Percentiles rank a stretch among this genome's conserved stretches.
Conservation (phyloP, 2,329 filamentous ascomycete species). For the Bisporella sp. region DNA sequence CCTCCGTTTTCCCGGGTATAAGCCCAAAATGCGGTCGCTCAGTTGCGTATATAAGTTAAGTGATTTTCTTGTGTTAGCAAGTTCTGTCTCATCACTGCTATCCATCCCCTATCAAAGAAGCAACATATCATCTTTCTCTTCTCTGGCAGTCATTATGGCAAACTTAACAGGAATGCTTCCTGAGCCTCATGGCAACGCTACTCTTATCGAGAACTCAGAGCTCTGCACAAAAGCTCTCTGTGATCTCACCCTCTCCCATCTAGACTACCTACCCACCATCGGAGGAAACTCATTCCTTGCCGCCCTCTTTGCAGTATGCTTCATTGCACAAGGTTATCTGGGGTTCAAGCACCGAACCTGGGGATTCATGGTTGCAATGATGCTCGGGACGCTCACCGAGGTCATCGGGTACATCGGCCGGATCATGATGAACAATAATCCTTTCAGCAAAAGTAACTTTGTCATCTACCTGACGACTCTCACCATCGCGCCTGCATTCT, state of each 20-base stretch:
- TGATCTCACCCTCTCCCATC: slow-evolving; percentile 46
- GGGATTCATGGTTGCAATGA: slow-evolving; percentile 44
- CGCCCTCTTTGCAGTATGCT: slow-evolving; percentile 39
- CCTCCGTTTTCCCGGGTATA: background rate
- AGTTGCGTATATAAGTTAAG: no score
- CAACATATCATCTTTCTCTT: no score
- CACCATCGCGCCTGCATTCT: slow-evolving; percentile 35
- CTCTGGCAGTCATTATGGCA: no score
- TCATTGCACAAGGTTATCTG: slow-evolving; percentile 37
- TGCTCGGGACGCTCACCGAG: slow-evolving; percentile 33
- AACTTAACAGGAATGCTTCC: no score
- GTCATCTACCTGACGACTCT: slow-evolving; percentile 53
- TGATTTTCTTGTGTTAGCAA: no score
- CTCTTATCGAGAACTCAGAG: slow-evolving; percentile 13
- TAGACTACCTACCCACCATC: slow-evolving; percentile 50
- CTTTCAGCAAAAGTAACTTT: slow-evolving; percentile 48
- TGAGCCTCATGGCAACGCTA: slow-evolving; percentile 15
- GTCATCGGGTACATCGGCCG: slow-evolving; percentile 45
- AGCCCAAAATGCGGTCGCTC: no score
- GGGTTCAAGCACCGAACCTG: slow-evolving; percentile 47
- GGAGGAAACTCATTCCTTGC: slow-evolving; percentile 49
- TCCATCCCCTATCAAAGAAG: no score
- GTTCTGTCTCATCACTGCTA: no score
- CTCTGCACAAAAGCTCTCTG: slow-evolving; percentile 24
- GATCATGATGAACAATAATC: slow-evolving; percentile 42